These are phyloP conservation scores for Trematosphaeria pertusa DNA, from an alignment of 2,329 filamentous ascomycete species.

Conservation along the genomic window DNA sequence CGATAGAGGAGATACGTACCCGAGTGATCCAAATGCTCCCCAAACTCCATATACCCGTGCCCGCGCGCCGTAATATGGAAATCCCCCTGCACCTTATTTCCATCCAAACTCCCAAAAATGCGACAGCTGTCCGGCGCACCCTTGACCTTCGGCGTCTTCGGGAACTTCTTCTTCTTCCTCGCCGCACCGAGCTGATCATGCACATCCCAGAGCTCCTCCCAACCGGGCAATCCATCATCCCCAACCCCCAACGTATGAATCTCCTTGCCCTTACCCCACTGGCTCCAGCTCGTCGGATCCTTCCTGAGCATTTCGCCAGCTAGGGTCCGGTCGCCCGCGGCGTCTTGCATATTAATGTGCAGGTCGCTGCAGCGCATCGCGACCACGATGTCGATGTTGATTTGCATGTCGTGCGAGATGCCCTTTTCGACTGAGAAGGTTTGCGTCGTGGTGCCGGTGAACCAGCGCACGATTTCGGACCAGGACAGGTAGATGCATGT, in stretches of 20 bases:
- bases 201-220: conserved; percentile 80
- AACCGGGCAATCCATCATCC: conserved; percentile 36
- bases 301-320: conserved; percentile 76
- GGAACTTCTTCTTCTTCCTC: conserved; percentile 68
- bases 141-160: conserved; percentile 75
- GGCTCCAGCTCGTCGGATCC: conserved; percentile 79
- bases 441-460: conserved; percentile 81
- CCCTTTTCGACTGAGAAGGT: conserved; percentile 94
- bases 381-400: conserved; percentile 94
- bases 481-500: conserved; percentile 78
- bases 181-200: conserved; percentile 85
- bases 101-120: conserved; percentile 85
- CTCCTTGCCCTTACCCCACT: conserved; percentile 78
- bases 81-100: conserved; percentile 97
- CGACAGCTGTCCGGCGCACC: conserved; percentile 76
- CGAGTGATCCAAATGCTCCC: conserved; percentile 80
- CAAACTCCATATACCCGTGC: conserved; percentile 88
- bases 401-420: conserved; percentile 83
- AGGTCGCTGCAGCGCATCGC: conserved; percentile 86
- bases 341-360: conserved; percentile 98
- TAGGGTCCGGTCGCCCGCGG: conserved; percentile 87
- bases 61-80: conserved; percentile 97
- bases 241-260: conserved; percentile 54
- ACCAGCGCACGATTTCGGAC: conserved; percentile 83
- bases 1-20: conserved; percentile 60